Base-by-base conservation (phyloP, 306 rosid species). In the Gastrolobium bilobum region DNA sequence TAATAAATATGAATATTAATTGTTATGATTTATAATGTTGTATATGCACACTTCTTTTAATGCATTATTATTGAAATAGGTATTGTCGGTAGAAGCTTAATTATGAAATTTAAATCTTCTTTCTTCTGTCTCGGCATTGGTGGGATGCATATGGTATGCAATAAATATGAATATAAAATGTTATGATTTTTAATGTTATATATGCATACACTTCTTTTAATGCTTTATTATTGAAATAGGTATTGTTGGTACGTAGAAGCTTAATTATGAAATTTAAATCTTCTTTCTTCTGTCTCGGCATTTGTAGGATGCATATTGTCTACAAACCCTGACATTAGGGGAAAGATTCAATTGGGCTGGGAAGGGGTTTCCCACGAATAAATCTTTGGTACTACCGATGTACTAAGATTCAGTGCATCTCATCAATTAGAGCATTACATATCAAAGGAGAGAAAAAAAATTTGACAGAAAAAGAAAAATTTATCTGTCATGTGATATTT, bases 41-140 rank as follows among this genome's bases (percentile, higher is more conserved):
- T 61, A 74, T 59, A 10, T 42, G 4, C 56, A 53, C 40, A 57
- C 61, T 79, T 75, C 84, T 79, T 86, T 86, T 68, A 86, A 86
- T 86, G 86, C 69, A 4, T 58, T 79, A 56, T 79, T 56, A 54
- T 71, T 73, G 75, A 68, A 61, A 59, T 81, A 61, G 61, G 82
- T 57, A 29, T 30, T 68, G 68, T 72, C 76, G 83, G 81, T 20
- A 46, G 84, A 71, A 56, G 74, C 53, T 84, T 63, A 57, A 86
- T 82, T 79, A 75, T 70, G 77, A 26, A 73, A 53, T 68, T 46
- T 10, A 57, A 75, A 79, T 65, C 60, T 35, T 79, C 66, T 54
- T 63, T 79, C 77, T 58, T 58, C 20, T 57, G 30, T 35, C 10
- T 2, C 39, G 4, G 29, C n/a, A 61, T 64, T 75, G 76, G 81